phyloP scores from a whole-genome alignment of 2,329 filamentous ascomycete genomes.

The Talaromyces pinophilus region DNA sequence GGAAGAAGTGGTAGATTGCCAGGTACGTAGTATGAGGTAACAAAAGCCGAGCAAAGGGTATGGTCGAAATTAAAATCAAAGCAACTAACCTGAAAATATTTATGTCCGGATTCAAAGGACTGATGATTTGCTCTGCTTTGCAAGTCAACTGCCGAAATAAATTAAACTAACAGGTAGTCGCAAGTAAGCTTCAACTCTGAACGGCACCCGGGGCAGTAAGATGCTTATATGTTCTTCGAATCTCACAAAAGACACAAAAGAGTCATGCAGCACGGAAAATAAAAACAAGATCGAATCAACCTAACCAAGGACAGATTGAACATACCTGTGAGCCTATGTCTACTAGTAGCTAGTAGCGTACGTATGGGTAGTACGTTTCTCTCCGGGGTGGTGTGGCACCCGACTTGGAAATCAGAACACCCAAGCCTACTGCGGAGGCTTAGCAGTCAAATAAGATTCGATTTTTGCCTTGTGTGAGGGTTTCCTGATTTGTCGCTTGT shows the following conservation, averaged over 20 bases:
- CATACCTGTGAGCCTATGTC: slow-evolving; percentile 11
- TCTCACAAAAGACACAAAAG: background rate
- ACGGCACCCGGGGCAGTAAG: background rate
- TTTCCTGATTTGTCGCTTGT: background rate
- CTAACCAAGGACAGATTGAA: slow-evolving; percentile 7
- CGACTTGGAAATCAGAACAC: background rate
- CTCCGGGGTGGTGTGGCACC: slow-evolving; percentile 14
- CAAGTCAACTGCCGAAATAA: background rate
- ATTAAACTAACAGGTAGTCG: background rate
- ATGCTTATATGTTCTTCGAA: slow-evolving; percentile 11
- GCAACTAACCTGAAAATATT: background rate
- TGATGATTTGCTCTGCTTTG: background rate
- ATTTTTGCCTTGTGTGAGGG: background rate
- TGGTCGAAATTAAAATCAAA: background rate
- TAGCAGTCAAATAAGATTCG: slow-evolving; percentile 8
- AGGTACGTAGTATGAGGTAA: background rate
- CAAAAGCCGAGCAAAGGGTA: slow-evolving; percentile 2
- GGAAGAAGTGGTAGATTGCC: background rate
- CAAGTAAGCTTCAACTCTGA: slow-evolving; percentile 7
- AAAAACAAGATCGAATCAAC: slow-evolving; percentile 14
- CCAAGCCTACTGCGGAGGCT: slow-evolving; percentile 4
- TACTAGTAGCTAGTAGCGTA: slow-evolving; percentile 5
- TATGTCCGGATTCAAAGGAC: background rate
- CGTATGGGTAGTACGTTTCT: slow-evolving; percentile 14
- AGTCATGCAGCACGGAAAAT: slow-evolving; percentile 17